These are phyloP conservation scores for Tetracladium setigerum DNA, from an alignment of 495 filamentous ascomycete genomes.

Conservation along the genomic window DNA sequence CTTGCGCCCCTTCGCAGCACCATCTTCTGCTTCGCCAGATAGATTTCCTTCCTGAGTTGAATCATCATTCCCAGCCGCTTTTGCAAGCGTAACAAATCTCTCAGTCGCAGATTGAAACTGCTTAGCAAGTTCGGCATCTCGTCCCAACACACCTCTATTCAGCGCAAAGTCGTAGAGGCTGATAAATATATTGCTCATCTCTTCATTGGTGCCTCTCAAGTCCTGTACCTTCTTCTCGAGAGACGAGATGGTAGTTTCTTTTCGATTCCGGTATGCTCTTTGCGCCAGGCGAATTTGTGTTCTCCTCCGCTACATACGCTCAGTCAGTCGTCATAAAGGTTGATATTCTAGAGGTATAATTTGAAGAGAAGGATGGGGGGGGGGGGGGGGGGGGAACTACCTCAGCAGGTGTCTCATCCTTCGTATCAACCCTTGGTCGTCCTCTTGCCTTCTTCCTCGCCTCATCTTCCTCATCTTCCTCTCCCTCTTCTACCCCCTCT, in stretches of 20 bases:
- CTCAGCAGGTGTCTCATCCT: constrained; percentile 54
- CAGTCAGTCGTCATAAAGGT: background rate
- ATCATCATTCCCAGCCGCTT: constrained; percentile 27
- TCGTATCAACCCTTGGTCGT: constrained; percentile 60
- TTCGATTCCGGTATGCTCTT: constrained; percentile 74
- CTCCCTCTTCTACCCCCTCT: constrained; percentile 7
- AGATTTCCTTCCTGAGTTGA: constrained; percentile 22
- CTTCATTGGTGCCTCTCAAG: constrained; percentile 57
- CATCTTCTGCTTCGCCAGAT: constrained; percentile 2
- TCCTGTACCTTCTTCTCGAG: constrained; percentile 59
- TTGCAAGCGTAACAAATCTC: constrained; percentile 36
- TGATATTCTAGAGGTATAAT: background rate
- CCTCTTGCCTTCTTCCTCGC: constrained; percentile 50
- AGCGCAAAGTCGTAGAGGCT: constrained; percentile 56
- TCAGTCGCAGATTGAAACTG: constrained; percentile 37
- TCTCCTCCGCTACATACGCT: constrained; percentile 55
- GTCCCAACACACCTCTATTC: constrained; percentile 39
- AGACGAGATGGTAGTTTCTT: constrained; percentile 72
- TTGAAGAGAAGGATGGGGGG: constrained; percentile 4
- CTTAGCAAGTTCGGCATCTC: constrained; percentile 41
- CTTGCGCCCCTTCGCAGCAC: background rate
- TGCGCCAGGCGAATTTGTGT: constrained; percentile 87
- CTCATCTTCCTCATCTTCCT: constrained; percentile 28
- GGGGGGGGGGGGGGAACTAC: constrained; percentile 25
- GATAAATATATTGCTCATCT: constrained; percentile 67